A percentile compares a stretch with the other conserved stretches of the same genome.
Conservation (phyloP, 768 basidiomycete species). For the Lanmaoa rubissima region DNA sequence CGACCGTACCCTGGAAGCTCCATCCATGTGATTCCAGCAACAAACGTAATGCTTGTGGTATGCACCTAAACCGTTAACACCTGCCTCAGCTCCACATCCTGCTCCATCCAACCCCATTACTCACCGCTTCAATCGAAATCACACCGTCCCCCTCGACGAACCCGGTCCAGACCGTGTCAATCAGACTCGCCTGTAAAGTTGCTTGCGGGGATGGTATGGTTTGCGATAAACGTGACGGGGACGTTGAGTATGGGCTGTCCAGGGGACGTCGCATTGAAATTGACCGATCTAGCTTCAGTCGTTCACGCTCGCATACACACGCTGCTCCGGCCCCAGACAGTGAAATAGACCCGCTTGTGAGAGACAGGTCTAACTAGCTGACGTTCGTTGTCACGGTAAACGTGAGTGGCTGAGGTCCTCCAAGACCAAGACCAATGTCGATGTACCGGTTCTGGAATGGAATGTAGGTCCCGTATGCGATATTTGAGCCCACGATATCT, state of each 20-base stretch:
- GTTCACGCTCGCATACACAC: too few relatives aligned
- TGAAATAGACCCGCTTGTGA: too few relatives aligned
- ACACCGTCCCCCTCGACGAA: slow-evolving; percentile 64
- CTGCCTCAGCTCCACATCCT: not conserved
- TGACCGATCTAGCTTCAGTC: too few relatives aligned
- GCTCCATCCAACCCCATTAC: not conserved
- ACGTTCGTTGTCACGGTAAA: too few relatives aligned
- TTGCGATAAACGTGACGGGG: slow-evolving; percentile 14
- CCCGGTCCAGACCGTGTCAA: slow-evolving; percentile 31
- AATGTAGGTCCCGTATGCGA: slow-evolving; percentile 33
- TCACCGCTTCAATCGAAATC: slow-evolving; percentile 61
- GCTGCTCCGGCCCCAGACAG: too few relatives aligned
- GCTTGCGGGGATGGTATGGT: slow-evolving; percentile 15
- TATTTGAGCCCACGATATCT: not conserved
- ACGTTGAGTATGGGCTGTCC: too few relatives aligned
- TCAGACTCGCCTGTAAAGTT: not conserved
- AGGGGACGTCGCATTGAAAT: too few relatives aligned
- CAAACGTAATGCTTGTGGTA: slow-evolving; percentile 37
- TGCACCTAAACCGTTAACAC: not conserved
- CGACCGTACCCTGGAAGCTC: slow-evolving; percentile 47
- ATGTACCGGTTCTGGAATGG: too few relatives aligned
- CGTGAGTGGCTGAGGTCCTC: too few relatives aligned
- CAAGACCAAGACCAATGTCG: too few relatives aligned
- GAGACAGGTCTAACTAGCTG: too few relatives aligned
- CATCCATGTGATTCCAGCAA: slow-evolving; percentile 54